Percentiles rank a stretch among this genome's conserved stretches.
Conservation (phyloP, 2,329 filamentous ascomycete genomes). For the Westerdykella ornata region DNA sequence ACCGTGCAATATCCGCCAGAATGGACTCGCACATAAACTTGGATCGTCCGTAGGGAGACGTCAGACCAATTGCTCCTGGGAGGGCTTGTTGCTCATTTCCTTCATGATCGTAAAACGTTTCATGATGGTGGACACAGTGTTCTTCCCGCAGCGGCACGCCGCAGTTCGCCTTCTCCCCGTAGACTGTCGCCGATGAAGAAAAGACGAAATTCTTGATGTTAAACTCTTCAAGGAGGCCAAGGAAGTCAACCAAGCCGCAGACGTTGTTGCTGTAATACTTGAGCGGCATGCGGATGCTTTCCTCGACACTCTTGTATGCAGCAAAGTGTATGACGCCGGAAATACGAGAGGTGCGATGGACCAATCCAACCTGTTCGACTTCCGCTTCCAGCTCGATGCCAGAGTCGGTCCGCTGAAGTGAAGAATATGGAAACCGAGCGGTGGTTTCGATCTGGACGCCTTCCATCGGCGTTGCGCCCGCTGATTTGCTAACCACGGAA, state of each 20-base stretch:
- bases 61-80: constrained; percentile 52
- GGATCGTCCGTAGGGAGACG: constrained; percentile 59
- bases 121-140: constrained; percentile 48
- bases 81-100: constrained; percentile 40
- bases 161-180: constrained; percentile 44
- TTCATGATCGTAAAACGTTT: constrained; percentile 40
- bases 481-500: constrained; percentile 16
- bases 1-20: constrained; percentile 53
- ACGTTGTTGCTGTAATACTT: constrained; percentile 65
- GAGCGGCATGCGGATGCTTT: constrained; percentile 55
- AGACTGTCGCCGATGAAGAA: constrained; percentile 61
- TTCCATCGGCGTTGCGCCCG: constrained; percentile 2
- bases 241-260: constrained; percentile 55
- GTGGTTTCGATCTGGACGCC: constrained; percentile 14
- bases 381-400: constrained; percentile 27
- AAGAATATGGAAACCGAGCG: constrained; percentile 22
- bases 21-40: constrained; percentile 65
- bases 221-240: constrained; percentile 51
- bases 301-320: constrained; percentile 59
- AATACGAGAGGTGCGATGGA: constrained; percentile 45
- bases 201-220: constrained; percentile 62
- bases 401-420: constrained; percentile 26
- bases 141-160: constrained; percentile 52
- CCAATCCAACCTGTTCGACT: constrained; percentile 12
- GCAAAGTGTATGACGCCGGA: constrained; percentile 63